phyloP scores from a whole-genome alignment of 306 rosid genomes.

The Quercus wislizeni region DNA sequence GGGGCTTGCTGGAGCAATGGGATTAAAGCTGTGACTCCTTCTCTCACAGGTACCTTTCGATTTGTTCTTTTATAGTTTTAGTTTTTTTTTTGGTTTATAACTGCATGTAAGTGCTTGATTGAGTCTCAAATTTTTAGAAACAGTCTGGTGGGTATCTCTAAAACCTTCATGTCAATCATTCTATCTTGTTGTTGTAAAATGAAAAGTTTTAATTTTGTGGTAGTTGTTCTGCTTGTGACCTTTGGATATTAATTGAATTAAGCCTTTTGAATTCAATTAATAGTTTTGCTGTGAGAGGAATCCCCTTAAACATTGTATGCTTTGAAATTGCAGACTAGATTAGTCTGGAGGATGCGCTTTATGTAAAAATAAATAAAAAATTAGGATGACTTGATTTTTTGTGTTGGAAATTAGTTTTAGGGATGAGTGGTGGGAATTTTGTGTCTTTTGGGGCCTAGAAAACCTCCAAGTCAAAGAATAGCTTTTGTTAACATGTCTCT shows the following conservation, averaged over 20 bases:
- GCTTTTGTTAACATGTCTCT: slow-evolving; percentile 8
- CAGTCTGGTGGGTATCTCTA: no score
- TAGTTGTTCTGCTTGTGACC: no score
- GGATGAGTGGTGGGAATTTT: neutral
- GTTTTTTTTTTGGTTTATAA: neutral
- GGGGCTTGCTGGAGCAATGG: slow-evolving; percentile 91
- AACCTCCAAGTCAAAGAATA: slow-evolving; percentile 11
- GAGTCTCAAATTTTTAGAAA: slow-evolving; percentile 3
- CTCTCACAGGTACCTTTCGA: slow-evolving; percentile 52
- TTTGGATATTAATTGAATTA: no score
- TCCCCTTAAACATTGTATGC: no score
- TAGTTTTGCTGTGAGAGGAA: no score
- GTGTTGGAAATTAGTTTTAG: slow-evolving; percentile 10
- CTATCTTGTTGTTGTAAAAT: no score
- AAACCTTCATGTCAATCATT: no score
- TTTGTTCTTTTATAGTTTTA: neutral
- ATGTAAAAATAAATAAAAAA: no score
- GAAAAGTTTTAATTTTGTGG: no score
- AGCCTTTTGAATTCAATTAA: no score
- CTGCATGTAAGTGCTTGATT: neutral
- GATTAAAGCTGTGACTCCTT: slow-evolving; percentile 67
- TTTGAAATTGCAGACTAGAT: no score
- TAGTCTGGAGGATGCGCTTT: no score
- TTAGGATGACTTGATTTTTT: neutral
- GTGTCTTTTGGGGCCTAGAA: slow-evolving; percentile 6